Percentiles rank a stretch among this genome's conserved stretches.
phyloP scores from a whole-genome alignment of 2,329 filamentous ascomycete genomes.

The Colletotrichum somersetense region DNA sequence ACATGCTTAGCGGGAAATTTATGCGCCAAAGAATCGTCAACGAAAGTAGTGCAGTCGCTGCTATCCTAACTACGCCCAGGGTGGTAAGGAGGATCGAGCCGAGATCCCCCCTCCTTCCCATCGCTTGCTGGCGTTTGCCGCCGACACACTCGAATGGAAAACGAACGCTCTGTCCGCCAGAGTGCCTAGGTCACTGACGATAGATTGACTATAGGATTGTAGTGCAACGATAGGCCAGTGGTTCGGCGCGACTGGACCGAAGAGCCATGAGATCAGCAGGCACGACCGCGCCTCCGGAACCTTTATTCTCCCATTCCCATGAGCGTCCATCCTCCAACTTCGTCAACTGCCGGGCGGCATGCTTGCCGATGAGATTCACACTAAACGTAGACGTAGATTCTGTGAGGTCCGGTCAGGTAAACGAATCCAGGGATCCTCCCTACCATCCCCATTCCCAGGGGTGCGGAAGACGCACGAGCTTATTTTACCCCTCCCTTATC shows the following conservation, averaged over 20 bases:
- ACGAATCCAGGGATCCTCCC: slow-evolving; percentile 6
- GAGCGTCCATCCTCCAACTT: slow-evolving; percentile 14
- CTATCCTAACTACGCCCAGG: neutral
- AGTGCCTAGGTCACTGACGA: neutral
- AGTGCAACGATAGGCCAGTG: neutral
- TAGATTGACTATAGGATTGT: neutral
- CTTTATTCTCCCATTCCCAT: slow-evolving; percentile 1
- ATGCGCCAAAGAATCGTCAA: neutral
- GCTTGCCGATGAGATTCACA: slow-evolving; percentile 18
- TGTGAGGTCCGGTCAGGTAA: slow-evolving; percentile 22
- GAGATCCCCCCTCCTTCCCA: neutral
- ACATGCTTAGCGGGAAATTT: neutral
- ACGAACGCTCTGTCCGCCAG: slow-evolving; percentile 2
- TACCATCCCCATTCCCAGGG: neutral
- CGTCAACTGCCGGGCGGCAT: slow-evolving; percentile 14
- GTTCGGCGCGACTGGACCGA: slow-evolving; percentile 5
- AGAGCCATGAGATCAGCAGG: slow-evolving; percentile 23
- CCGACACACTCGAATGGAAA: neutral
- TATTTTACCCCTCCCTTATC: neutral
- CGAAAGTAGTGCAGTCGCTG: neutral
- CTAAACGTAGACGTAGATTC: slow-evolving; percentile 8
- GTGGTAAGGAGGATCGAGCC: neutral
- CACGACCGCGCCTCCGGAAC: neutral
- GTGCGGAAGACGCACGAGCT: slow-evolving; percentile 2
- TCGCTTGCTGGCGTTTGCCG: neutral